Evolutionary conservation across 108 stramenopile species (phyloP).

Genomic region (Cyclostephanos invisitatus): DNA sequence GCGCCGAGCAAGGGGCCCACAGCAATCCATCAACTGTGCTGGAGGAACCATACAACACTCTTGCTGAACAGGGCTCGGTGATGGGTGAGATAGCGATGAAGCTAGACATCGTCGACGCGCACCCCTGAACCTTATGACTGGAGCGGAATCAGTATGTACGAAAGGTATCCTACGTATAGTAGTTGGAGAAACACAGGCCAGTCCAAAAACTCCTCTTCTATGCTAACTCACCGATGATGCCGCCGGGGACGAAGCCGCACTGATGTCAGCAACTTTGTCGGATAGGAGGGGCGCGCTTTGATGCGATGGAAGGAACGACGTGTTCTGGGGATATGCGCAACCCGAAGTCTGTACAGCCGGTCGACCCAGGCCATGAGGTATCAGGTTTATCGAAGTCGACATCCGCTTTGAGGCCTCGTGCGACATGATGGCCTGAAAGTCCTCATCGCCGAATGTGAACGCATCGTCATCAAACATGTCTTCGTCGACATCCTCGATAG

Average conservation of each 20-base stretch:
- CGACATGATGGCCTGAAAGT: conserved; percentile 42
- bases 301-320: conserved; percentile 24
- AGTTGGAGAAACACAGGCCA: neutral
- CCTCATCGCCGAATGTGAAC: conserved; percentile 53
- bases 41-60: no score
- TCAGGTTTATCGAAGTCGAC: neutral
- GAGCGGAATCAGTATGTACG: conserved; percentile 8
- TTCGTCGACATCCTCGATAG: conserved; percentile 49
- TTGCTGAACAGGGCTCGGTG: no score
- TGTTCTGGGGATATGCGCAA: neutral
- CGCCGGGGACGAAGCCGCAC: conserved; percentile 17
- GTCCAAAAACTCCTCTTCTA: neutral
- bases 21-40: neutral
- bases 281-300: conserved; percentile 4
- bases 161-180: neutral
- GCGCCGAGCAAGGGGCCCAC: no score
- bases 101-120: conserved; percentile 1
- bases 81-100: neutral
- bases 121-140: no score
- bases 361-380: neutral
- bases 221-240: conserved; percentile 17
- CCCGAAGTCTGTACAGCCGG: neutral
- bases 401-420: conserved; percentile 29
- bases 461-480: conserved; percentile 53
- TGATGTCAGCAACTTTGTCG: conserved; percentile 9